Evolutionary conservation across 148 eudicot species (phyloP).

Genomic region (Salicornia ramosissima): DNA sequence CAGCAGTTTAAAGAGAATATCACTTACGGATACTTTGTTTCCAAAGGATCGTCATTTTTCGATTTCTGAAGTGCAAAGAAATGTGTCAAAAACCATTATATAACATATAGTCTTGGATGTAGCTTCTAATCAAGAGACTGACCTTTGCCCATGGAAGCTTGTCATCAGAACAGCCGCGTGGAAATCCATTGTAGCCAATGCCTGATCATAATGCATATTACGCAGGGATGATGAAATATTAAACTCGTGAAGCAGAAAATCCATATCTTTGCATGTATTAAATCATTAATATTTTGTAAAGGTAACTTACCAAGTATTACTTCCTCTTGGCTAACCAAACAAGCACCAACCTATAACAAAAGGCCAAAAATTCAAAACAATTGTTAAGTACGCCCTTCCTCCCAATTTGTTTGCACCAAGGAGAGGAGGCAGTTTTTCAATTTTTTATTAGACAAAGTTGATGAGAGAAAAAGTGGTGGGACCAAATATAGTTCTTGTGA

Average conservation of each 20-base stretch:
- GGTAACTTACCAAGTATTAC: conserved; percentile 63
- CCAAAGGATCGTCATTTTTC: conserved; percentile 67
- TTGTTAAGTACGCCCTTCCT: too few relatives aligned
- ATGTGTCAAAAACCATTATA: background rate
- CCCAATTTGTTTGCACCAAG: too few relatives aligned
- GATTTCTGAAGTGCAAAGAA: conserved; percentile 56
- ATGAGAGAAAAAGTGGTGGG: too few relatives aligned
- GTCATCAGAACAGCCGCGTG: conserved; percentile 94
- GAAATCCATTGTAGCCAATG: conserved; percentile 95
- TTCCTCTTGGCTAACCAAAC: conserved; percentile 73
- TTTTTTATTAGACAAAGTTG: too few relatives aligned
- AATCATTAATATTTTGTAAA: conserved; percentile 2
- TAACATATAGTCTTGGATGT: background rate
- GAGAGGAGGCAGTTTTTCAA: too few relatives aligned
- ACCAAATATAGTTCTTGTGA: too few relatives aligned
- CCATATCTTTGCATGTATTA: background rate
- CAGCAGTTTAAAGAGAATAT: background rate
- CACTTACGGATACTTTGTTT: conserved; percentile 93
- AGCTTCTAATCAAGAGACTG: conserved; percentile 13
- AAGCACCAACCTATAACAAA: conserved; percentile 64
- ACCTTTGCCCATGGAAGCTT: conserved; percentile 97
- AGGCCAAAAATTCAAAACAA: background rate
- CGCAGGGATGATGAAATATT: background rate
- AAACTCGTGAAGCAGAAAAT: conserved; percentile 5
- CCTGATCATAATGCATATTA: conserved; percentile 42